phyloP scores from a whole-genome alignment of 2,329 filamentous ascomycete species.

The Lomentospora prolificans region DNA sequence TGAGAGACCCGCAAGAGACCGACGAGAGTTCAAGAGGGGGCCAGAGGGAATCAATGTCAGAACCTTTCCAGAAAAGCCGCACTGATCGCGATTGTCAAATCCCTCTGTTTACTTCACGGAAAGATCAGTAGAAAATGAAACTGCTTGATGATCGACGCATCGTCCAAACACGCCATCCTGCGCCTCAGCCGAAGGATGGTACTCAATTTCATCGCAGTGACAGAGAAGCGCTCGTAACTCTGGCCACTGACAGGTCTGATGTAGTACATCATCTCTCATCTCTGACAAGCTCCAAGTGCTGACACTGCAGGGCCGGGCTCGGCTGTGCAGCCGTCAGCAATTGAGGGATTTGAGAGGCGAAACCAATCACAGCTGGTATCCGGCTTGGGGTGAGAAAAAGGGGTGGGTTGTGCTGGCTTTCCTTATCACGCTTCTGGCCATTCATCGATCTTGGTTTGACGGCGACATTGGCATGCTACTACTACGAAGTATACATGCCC shows the following conservation, averaged over 20 bases:
- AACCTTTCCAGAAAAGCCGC: background rate
- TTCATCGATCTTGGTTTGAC: background rate
- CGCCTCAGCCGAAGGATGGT: background rate
- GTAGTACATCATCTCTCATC: background rate
- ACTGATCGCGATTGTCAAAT: background rate
- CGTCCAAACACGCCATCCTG: background rate
- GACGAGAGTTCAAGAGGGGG: background rate
- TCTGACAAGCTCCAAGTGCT: no score
- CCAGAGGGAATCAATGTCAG: background rate
- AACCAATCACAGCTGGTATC: background rate
- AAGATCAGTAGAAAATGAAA: background rate
- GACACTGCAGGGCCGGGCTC: background rate
- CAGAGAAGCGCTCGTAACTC: constrained; percentile 1
- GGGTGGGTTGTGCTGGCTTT: background rate
- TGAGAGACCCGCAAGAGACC: background rate
- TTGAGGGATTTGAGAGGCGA: background rate
- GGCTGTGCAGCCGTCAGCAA: background rate
- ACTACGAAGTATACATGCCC: background rate
- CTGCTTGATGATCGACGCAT: no score
- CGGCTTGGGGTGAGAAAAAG: no score
- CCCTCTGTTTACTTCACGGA: background rate
- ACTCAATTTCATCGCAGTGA: no score
- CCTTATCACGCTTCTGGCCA: background rate
- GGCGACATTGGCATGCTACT: background rate
- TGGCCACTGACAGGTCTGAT: background rate